Base-by-base conservation (phyloP, 306 rosid species). In the Quercus cerris region DNA sequence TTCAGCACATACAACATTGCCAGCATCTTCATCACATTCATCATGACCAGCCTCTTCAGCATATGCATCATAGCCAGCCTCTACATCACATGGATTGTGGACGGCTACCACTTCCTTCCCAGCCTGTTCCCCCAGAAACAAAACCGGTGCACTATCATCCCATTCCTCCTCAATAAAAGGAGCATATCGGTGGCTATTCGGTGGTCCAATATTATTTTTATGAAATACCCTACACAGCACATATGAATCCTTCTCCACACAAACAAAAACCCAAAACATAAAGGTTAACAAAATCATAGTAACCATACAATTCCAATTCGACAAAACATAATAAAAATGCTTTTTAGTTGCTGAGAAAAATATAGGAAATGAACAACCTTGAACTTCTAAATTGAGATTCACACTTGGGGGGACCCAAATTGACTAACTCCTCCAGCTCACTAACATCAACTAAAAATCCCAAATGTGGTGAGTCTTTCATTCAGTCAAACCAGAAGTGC, bases 131-230 rank as follows among this genome's bases (percentile, higher is more conserved):
- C 99, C 92, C 9, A 93, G 97, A 82, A 95, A 76, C 84, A 91
- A 72, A 58, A 85, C 86, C 1, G 85, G 73, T 41, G 81, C 80
- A 55, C 75, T 84, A 57, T 93, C 97, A 46, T 96, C 98, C 99
- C 99, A 96, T 77, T 96, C 99, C 83, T 93, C 97, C 87, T 96
- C 99, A 66, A 96, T 46, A 81, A 96, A 96, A 81, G 99, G 98
- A 0, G 99, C 99, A 90, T 95, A 95, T 0, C 99, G 93, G 78
- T 95, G 98, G 81, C 99, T 98, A 82, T 91, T 95, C 1, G 99
- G 99, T 63, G 99, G 99, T 63, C 99, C 98, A 56, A 95, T 93
- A 87, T 96, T 96, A 87, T 93, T 96, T 87, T 93, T 96, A 90
- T 93, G 99, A 89, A 96, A 96, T 33, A 96, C 97, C 88, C 99